phyloP scores from a whole-genome alignment of 495 filamentous ascomycete genomes.

The Aspergillus mulundensis region DNA sequence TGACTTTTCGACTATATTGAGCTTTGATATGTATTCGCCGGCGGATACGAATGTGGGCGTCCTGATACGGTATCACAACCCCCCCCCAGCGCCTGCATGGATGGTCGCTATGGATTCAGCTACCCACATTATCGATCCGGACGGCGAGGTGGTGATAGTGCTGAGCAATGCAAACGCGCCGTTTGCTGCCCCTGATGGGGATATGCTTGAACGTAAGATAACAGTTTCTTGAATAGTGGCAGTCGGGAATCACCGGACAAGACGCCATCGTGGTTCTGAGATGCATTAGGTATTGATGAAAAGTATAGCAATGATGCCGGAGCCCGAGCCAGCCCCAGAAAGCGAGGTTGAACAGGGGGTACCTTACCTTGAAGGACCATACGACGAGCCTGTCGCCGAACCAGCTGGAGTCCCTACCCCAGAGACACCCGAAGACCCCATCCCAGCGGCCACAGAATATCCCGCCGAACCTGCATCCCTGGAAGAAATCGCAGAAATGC shows the following conservation, averaged over 20 bases:
- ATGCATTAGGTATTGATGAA: no score
- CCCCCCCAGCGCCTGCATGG: background rate
- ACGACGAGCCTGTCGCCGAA: background rate
- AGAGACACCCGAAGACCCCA: background rate
- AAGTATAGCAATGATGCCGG: no score
- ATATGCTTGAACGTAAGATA: no score
- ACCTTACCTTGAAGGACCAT: background rate
- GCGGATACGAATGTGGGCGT: no score
- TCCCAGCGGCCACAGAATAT: background rate
- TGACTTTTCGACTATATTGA: no score
- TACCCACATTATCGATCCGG: conserved; percentile 17
- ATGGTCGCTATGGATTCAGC: conserved; percentile 6
- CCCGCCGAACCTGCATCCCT: background rate
- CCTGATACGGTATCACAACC: no score
- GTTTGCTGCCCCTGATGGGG: no score
- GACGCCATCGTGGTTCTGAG: no score
- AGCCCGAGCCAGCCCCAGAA: background rate
- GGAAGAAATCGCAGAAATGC: background rate
- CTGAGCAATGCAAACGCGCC: conserved; percentile 11
- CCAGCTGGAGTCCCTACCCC: background rate
- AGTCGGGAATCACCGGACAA: no score
- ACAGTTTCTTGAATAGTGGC: no score
- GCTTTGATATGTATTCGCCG: no score
- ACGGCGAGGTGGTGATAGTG: conserved; percentile 18
- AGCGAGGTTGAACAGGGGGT: background rate